Base-by-base conservation (phyloP, 805 yeast species). In the Barnettozyma botsteinii region DNA sequence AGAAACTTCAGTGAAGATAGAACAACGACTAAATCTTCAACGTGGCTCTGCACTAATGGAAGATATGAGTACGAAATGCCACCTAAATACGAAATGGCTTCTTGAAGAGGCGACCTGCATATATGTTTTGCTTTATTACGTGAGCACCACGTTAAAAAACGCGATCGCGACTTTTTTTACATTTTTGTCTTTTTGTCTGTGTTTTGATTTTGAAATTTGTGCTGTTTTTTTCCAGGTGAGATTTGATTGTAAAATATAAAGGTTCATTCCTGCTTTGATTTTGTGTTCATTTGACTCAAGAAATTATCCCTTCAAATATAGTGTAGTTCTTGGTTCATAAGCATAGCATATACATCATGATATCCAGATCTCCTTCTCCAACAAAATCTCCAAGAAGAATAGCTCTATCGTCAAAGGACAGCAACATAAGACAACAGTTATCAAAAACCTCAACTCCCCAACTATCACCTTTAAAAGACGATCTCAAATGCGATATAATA, bases 391-490 rank as follows among this genome's bases (percentile, higher is more conserved):
- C 55, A 19, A 47, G 35, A 38, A 51, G 59, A 44, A 41, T 35
- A 20, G 54, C 55, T 0, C 49, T 55, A 14, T 47, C 55, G 6
- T 49, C 54, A 8, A 55, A 52, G 35, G 59, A 55, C 35, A 23
- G 47, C 43, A 55, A 53, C 44, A 40, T 48, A 32, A 46, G 50
- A 33, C 44, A 37, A 23, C 38, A 38, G 23, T 37, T 39, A 33
- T 38, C 43, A 8, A 42, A 43, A 17, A 24, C 43, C n/a, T 35
- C 31, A 15, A 48, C 51, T 3, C 49, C 52, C 1, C 48, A 44
- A 19, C 46, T 40, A 27, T 49, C 48, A 6, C 48, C 48, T 13
- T 20, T 26, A 10, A 37, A 25, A 35, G 33, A 26, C 26, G 15
- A 30, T 13, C 17, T 28, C 23, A 20, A 23, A 15, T 28, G 19